These are phyloP conservation scores for Sporothrix curviconia DNA, from an alignment of 2,329 filamentous ascomycete species.

Conservation along the genomic window DNA sequence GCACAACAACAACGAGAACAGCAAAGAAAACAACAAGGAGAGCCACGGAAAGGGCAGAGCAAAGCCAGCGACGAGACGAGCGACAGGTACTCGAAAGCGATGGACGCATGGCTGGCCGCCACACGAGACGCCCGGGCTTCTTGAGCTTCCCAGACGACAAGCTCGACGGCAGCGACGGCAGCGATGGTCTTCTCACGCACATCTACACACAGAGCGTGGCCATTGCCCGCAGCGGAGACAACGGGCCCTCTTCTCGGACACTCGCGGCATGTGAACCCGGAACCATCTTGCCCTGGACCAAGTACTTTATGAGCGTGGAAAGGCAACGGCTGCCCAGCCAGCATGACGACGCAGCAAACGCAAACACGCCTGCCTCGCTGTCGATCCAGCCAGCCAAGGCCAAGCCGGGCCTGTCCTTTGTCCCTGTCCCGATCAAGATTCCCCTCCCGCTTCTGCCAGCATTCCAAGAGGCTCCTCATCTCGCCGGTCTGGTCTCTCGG, in stretches of 20 bases:
- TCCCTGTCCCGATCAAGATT: no score
- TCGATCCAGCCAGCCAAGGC: no score
- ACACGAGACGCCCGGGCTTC: background rate
- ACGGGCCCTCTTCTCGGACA: no score
- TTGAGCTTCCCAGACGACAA: background rate
- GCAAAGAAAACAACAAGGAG: no score
- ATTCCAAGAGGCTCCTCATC: background rate
- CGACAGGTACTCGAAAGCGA: background rate
- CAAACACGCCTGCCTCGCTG: background rate
- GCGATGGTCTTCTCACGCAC: constrained; percentile 8
- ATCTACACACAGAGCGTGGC: constrained; percentile 13
- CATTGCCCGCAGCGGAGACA: background rate
- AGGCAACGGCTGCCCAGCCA: no score
- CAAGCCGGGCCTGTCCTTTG: no score
- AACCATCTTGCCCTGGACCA: constrained; percentile 17
- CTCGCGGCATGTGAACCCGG: background rate
- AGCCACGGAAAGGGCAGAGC: background rate
- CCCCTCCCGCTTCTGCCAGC: no score
- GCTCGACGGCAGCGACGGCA: background rate
- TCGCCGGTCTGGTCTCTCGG: background rate
- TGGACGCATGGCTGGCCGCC: background rate
- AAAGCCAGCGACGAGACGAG: background rate
- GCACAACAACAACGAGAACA: background rate
- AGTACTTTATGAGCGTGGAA: constrained; percentile 19
- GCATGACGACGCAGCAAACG: background rate